Evolutionary conservation across 306 rosid species (phyloP).

Genomic region (Pyrus pyrifolia): DNA sequence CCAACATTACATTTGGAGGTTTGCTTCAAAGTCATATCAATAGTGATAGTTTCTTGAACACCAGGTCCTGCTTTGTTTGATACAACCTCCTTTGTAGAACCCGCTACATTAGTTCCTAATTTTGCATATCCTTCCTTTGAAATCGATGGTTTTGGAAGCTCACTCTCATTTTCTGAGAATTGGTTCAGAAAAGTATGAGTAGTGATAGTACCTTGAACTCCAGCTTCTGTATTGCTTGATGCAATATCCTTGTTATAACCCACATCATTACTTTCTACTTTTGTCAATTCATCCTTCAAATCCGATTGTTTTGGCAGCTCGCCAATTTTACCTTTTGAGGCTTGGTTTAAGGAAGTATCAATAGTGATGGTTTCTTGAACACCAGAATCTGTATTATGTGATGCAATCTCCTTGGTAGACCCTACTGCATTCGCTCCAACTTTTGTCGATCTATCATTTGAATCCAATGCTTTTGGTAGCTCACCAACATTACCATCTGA

Average conservation of each 20-base stretch:
- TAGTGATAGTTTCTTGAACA: neutral
- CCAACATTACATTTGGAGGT: conserved; percentile 21
- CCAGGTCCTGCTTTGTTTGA: neutral
- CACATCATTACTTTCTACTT: neutral
- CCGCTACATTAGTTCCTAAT: neutral
- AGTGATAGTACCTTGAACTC: neutral
- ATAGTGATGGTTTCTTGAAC: neutral
- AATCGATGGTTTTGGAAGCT: neutral
- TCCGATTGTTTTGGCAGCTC: neutral
- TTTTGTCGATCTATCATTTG: neutral
- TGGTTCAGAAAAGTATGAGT: neutral
- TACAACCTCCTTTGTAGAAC: neutral
- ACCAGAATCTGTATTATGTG: neutral
- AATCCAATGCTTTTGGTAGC: neutral
- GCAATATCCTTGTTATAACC: neutral
- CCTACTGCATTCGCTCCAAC: neutral
- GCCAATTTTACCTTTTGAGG: neutral
- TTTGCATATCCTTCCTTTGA: neutral
- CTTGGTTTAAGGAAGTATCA: neutral
- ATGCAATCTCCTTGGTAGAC: neutral
- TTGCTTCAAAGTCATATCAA: conserved; percentile 9
- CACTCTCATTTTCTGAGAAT: neutral
- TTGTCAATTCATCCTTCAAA: neutral
- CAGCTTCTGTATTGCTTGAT: neutral
- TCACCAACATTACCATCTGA: neutral